Conservation (phyloP, 108 stramenopile genomes). For the Cyclostephanos tholiformis region DNA sequence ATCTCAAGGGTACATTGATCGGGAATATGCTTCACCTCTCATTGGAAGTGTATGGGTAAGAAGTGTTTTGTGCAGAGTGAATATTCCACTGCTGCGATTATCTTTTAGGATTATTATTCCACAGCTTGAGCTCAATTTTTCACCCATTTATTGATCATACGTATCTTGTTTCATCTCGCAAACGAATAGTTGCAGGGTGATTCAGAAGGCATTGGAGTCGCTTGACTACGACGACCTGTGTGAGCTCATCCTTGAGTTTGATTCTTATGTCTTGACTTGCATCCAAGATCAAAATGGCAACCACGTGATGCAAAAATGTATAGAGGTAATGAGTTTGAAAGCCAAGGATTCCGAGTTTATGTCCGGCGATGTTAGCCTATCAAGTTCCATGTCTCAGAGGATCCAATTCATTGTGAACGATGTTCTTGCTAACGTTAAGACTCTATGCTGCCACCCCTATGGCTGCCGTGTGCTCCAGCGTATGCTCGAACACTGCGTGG, state of each 20-base stretch:
- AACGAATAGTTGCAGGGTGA: slow-evolving; percentile 83
- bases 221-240: slow-evolving; percentile 76
- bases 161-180: slow-evolving; percentile 1
- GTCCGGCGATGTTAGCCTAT: slow-evolving; percentile 24
- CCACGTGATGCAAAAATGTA: slow-evolving; percentile 97
- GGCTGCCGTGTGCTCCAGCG: slow-evolving; percentile 97
- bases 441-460: slow-evolving; percentile 93
- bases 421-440: slow-evolving; percentile 80
- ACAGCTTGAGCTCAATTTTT: background rate
- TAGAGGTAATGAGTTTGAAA: slow-evolving; percentile 81
- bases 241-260: slow-evolving; percentile 83
- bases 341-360: slow-evolving; percentile 61
- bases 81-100: background rate
- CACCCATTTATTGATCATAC: background rate
- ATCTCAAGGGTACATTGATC: slow-evolving; percentile 60
- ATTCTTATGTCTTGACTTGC: slow-evolving; percentile 85
- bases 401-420: slow-evolving; percentile 94
- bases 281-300: slow-evolving; percentile 98
- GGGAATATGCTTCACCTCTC: slow-evolving; percentile 87
- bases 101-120: background rate
- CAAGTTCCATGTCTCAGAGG: slow-evolving; percentile 59
- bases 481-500: slow-evolving; percentile 94
- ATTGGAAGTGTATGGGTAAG: slow-evolving; percentile 91
- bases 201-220: slow-evolving; percentile 92
- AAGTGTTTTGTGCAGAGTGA: background rate